Evolutionary conservation across 1,139 yeast species (phyloP).

Genomic region (Kluyveromyces sp.): DNA sequence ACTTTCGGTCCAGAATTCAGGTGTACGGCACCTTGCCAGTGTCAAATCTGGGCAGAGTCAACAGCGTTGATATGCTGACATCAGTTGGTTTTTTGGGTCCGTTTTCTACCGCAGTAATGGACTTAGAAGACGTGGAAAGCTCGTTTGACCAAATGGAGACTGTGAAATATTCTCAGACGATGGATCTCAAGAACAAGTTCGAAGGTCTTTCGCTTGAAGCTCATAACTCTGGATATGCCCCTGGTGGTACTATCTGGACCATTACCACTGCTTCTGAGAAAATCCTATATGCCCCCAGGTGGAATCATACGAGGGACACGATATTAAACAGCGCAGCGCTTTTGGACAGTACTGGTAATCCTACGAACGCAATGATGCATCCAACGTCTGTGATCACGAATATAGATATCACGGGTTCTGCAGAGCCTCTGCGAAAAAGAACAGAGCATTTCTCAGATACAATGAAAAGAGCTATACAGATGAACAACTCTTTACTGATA

Average conservation of each 20-base stretch:
- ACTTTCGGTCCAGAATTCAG: conserved; percentile 52
- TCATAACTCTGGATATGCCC: conserved; percentile 83
- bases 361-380: conserved; percentile 58
- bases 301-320: conserved; percentile 91
- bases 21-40: conserved; percentile 87
- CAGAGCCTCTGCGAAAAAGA: conserved; percentile 57
- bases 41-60: conserved; percentile 74
- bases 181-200: conserved; percentile 46
- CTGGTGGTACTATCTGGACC: conserved; percentile 84
- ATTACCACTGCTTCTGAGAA: conserved; percentile 69
- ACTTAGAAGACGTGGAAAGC: conserved; percentile 69
- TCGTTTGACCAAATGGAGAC: conserved; percentile 64
- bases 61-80: conserved; percentile 76
- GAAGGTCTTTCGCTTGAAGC: conserved; percentile 72
- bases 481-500: conserved; percentile 64
- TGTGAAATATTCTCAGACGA: conserved; percentile 74
- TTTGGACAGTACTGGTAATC: conserved; percentile 44
- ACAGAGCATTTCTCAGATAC: conserved; percentile 62
- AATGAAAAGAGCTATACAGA: conserved; percentile 45
- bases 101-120: conserved; percentile 50
- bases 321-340: conserved; percentile 79
- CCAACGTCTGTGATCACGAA: conserved; percentile 85
- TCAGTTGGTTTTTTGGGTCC: conserved; percentile 74
- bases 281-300: conserved; percentile 79
- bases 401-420: conserved; percentile 51